Evolutionary conservation across 306 rosid genomes (phyloP).

Genomic region (Vigna nakashimae): DNA sequence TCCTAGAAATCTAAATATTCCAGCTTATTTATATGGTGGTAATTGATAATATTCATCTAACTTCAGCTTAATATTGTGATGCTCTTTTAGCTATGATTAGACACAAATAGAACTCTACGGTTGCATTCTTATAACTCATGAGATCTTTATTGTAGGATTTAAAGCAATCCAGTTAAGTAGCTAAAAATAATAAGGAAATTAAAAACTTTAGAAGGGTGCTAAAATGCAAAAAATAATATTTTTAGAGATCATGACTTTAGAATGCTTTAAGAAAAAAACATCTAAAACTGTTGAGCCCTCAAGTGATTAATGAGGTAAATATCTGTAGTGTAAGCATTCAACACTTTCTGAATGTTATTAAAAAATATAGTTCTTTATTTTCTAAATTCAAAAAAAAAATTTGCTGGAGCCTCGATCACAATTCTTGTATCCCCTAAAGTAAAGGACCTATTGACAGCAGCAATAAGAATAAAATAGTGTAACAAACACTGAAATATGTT

Average conservation of each 20-base stretch:
- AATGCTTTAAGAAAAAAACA: background rate
- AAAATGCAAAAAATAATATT: slow-evolving; percentile 2
- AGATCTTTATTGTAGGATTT: slow-evolving; percentile 16
- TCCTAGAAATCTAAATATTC: slow-evolving; percentile 1
- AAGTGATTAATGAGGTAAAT: slow-evolving; percentile 14
- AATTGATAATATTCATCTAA: slow-evolving; percentile 1
- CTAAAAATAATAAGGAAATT: background rate
- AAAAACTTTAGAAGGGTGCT: background rate
- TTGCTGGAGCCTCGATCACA: background rate
- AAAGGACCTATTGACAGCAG: slow-evolving; percentile 11
- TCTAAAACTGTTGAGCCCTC: background rate
- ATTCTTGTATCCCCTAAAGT: background rate
- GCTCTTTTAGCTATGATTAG: background rate
- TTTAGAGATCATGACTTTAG: slow-evolving; percentile 1
- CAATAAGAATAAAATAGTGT: background rate
- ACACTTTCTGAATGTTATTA: slow-evolving; percentile 28
- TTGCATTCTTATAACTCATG: background rate
- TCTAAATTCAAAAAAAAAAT: background rate
- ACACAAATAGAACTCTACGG: slow-evolving; percentile 1
- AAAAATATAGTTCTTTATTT: background rate
- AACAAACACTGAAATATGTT: background rate
- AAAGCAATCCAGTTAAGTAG: slow-evolving; percentile 1
- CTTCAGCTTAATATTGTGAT: background rate
- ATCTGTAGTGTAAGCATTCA: background rate
- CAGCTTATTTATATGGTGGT: slow-evolving; percentile 28